Evolutionary conservation across 73 alveolate species (phyloP), one percentile per base, ranked within the genome.

Genomic region (Paramecium pentaurelia): DNA sequence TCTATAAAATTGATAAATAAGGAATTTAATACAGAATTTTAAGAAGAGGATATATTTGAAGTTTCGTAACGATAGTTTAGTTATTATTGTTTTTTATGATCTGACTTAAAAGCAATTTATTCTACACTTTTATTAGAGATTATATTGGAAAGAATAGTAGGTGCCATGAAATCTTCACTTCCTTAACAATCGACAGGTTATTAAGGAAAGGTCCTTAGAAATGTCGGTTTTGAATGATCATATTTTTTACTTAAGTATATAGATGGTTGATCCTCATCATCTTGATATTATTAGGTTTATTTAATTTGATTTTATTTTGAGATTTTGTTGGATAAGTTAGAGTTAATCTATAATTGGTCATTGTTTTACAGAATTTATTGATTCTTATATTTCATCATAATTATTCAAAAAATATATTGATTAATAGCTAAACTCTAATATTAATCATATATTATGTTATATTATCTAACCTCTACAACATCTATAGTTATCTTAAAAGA

Each of bases 191-290:
- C 91, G 16, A 40, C 9, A 20, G 91, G 91, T 25, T 80, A 47
- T 8, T 45, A 10, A 5, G 84, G 84, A 64, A 28, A 64, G 11
- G 84, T 64, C 84, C 27, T 42, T 22, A 47, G 20, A 80, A 80
- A 80, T n/a, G 42, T 25, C 68, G 47, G 60, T 36, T 80, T 42
- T 12, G 28, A 27, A 32, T 34, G 91, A 16, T 44, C 87, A 36
- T 40, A 32, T 80, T 25, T 12, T 16, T 14, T 45, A 7, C 34
- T 8, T 49, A 16, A 14, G 18, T 16, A 73, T 20, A 37, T 9
- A 1, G 91, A 80, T 12, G 77, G 10, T 27, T 80, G 25, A 40
- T 80, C 77, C n/a, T 80, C 91, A 1, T 80, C 91, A n/a, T 54
- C 70, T 18, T 80, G 51, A 3, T 80, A 25, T 45, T n/a, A 4